A percentile compares a stretch with the other conserved stretches of the same genome.
phyloP scores from a whole-genome alignment of 352 stramenopile genomes.

The Pythium aquatile region DNA sequence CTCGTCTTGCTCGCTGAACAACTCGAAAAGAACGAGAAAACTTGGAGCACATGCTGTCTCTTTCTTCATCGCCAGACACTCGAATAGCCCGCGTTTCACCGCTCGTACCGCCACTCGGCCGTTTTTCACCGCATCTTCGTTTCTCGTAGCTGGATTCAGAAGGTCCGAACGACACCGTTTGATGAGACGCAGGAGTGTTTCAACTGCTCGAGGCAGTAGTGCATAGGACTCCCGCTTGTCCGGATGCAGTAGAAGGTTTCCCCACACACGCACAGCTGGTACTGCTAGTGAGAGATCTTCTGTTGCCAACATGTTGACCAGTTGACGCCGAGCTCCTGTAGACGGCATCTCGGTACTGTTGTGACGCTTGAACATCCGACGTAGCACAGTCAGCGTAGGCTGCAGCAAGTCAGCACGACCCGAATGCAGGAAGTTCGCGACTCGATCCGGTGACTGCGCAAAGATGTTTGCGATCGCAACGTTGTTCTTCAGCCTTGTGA shows the following conservation, averaged over 20 bases:
- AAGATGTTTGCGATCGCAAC: conserved; percentile 44
- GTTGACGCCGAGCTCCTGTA: conserved; percentile 39
- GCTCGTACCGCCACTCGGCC: conserved; percentile 23
- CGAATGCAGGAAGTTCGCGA: conserved; percentile 58
- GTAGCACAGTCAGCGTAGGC: conserved; percentile 36
- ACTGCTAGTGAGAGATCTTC: conserved; percentile 23
- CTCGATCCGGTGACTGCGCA: conserved; percentile 41
- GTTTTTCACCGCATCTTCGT: conserved; percentile 6
- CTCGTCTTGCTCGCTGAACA: conserved; percentile 42
- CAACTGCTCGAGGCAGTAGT: conserved; percentile 33
- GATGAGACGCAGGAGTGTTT: conserved; percentile 43
- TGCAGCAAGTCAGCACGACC: conserved; percentile 29
- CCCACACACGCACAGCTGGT: conserved; percentile 49
- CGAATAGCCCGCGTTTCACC: conserved; percentile 24
- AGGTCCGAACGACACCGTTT: conserved; percentile 18
- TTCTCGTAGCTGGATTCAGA: conserved; percentile 1
- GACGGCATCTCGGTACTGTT: conserved; percentile 43
- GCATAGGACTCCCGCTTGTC: conserved; percentile 55
- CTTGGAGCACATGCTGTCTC: conserved; percentile 37
- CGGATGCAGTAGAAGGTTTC: conserved; percentile 57
- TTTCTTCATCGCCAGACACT: conserved; percentile 28
- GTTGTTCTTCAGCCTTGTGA: conserved; percentile 54
- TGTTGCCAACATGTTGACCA: conserved; percentile 36
- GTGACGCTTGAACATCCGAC: conserved; percentile 58
- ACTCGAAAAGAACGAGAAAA: conserved; percentile 45